Evolutionary conservation across 2,329 filamentous ascomycete species (phyloP), one percentile per base, ranked within the genome.

Genomic region (Pestalotiopsis sp.): DNA sequence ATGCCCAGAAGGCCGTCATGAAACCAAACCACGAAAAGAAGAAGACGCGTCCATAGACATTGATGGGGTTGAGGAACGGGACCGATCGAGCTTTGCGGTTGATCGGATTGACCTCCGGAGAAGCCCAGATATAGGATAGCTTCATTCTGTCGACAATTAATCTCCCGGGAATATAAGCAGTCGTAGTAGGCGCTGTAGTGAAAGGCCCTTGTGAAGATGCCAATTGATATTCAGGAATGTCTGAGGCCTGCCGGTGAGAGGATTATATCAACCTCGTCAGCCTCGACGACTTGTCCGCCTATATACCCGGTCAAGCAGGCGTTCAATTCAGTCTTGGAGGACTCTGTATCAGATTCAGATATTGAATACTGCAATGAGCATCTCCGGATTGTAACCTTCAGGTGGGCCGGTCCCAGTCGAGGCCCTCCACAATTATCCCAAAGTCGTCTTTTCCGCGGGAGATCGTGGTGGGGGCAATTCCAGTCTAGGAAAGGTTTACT

Each of bases 11-110:
- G 7, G 90, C 91, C 69, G 93, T 87, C 83, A 93, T 78, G 56
- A 78, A 78, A 1, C 75, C 76, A 69, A 75, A 79, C 77, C 90
- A 92, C 0, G 76, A 76, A 82, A 97, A 97, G 84, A 95, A 94
- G 81, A 97, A 97, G 0, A 96, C 94, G 6, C 94, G 88, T 49
- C 94, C 94, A 83, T 97, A 94, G 74, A 90, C 83, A 78, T 97
- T 87, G 74, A 95, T 77, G 0, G 91, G 88, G 78, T 97, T 97
- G 70, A 97, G 83, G 25, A 93, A 79, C 0, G 94, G 94, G 61
- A 97, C 89, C 0, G 92, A 92, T 70, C 87, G 89, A 67, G 94
- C 94, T 79, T 97, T 97, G 69, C 87, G 86, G 83, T 92, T 97
- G 82, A 94, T 87, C 11, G 94, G 93, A 79, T 97, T 97, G 82